These are phyloP conservation scores for Coemansia guatemalensis DNA, from an alignment of 192 early-diverging fungal species.

Conservation along the genomic window DNA sequence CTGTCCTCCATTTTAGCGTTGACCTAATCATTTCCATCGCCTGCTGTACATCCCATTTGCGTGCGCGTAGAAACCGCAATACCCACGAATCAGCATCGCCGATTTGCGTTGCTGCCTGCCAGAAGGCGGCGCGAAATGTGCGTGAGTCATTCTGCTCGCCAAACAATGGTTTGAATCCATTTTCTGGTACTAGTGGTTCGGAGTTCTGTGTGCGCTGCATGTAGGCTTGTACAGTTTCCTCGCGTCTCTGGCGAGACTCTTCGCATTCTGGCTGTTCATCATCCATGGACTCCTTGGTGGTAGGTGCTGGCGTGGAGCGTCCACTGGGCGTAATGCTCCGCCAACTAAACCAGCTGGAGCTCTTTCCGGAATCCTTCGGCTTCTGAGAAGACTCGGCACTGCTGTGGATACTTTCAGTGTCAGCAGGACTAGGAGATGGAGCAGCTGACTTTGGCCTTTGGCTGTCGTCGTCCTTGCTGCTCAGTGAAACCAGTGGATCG, in stretches of 20 bases:
- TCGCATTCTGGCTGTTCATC: conserved; percentile 9
- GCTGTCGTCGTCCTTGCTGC: conserved; percentile 10
- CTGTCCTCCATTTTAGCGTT: conserved; percentile 71
- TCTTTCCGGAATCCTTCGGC: not conserved
- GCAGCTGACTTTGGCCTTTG: not conserved
- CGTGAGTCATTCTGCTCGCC: conserved; percentile 7
- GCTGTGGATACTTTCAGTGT: not conserved
- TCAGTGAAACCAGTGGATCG: conserved; percentile 30
- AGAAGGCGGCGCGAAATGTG: conserved; percentile 58
- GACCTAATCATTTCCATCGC: conserved; percentile 68
- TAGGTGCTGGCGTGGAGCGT: not conserved
- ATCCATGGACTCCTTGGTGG: not conserved
- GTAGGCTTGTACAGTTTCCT: conserved; percentile 22
- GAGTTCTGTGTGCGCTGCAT: conserved; percentile 4
- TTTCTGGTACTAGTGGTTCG: conserved; percentile 6
- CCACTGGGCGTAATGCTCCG: conserved; percentile 6
- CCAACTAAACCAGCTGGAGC: conserved; percentile 11
- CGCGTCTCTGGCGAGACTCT: not conserved
- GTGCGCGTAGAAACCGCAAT: conserved; percentile 79
- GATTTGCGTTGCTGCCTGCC: conserved; percentile 57
- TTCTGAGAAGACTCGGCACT: not conserved
- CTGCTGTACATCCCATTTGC: conserved; percentile 77
- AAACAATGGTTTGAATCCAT: conserved; percentile 30
- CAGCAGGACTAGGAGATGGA: not conserved
- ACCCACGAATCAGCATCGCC: conserved; percentile 70